Base-by-base conservation (phyloP, 2,329 filamentous ascomycete genomes). In the Didymella sp. region DNA sequence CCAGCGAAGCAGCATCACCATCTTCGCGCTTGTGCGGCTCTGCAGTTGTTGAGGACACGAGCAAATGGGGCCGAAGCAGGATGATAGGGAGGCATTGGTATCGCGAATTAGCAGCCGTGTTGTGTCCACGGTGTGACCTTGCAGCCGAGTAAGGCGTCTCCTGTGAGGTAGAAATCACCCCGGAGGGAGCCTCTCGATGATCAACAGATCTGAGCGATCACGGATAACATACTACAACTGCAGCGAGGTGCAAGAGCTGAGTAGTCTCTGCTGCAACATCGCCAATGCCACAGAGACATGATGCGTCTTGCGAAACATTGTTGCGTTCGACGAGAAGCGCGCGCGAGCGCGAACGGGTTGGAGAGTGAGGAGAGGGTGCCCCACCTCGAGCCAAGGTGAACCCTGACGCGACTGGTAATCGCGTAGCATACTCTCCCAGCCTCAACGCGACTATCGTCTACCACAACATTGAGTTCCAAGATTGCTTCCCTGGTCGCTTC, bases 371-470 rank as follows among this genome's bases (percentile, higher is more conserved):
- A 37, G 31, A 21, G 51, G 43, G 52, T 56, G 52, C 46, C 46
- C 46, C 52, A 38, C 35, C 35, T 38, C 8, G 19, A 38, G 17
- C 33, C 33, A 37, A 37, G 33, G 33, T 30, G 48, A 24, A 25
- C 48, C 47, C 42, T 57, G 48, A 49, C 54, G 54, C 54, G 54
- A 41, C 52, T 47, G 35, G n/a, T 17, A 37, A 37, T 51, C 54
- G 49, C 55, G 55, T 50, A 44, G 44, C 47, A 51, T 52, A 49
- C 38, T 41, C 55, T 51, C 49, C 55, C 55, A 63, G 48, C 60
- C 58, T 43, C 59, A 55, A 51, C 59, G 60, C 60, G 59, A 55
- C 55, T 51, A 61, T 53, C 22, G 40, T 55, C 30, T 49, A 49
- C 47, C 47, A 48, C 38, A 51, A 56, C 51, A 54, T 47, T n/a